These are phyloP conservation scores for Sarocladium brachiariae DNA, from an alignment of 2,329 filamentous ascomycete genomes.

Conservation along the genomic window DNA sequence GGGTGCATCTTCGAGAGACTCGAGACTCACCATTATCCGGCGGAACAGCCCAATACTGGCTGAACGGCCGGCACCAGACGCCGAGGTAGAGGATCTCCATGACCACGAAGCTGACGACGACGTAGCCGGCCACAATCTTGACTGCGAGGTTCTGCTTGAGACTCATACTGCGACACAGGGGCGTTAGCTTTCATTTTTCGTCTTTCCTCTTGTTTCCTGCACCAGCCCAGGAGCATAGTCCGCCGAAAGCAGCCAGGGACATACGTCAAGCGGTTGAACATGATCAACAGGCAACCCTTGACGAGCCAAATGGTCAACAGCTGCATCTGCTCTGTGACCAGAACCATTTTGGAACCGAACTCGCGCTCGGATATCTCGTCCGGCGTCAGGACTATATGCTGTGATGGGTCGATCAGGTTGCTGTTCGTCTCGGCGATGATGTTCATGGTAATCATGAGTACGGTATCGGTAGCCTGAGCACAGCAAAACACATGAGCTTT, in stretches of 20 bases:
- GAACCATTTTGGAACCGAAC: constrained; percentile 52
- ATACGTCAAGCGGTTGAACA: constrained; percentile 49
- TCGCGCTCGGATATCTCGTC: constrained; percentile 33
- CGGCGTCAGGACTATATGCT: constrained; percentile 38
- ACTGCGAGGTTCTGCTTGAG: constrained; percentile 40
- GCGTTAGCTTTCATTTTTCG: too few relatives aligned
- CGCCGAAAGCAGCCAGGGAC: constrained; percentile 13
- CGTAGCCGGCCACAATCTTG: constrained; percentile 41
- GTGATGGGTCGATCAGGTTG: constrained; percentile 47
- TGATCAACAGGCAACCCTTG: constrained; percentile 49
- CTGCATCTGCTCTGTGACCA: constrained; percentile 55
- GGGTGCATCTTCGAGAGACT: too few relatives aligned
- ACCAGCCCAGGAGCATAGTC: too few relatives aligned
- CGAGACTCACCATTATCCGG: constrained; percentile 35
- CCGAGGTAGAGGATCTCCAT: constrained; percentile 43
- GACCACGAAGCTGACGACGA: constrained; percentile 38
- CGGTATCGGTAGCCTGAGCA: constrained; percentile 39
- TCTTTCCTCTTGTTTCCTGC: too few relatives aligned
- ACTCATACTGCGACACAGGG: constrained; percentile 28
- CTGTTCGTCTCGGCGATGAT: constrained; percentile 47
- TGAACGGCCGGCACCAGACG: constrained; percentile 47
- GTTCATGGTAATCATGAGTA: constrained; percentile 48
- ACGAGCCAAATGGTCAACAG: constrained; percentile 48
- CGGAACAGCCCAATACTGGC: constrained; percentile 50
- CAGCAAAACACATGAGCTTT: too few relatives aligned